Evolutionary conservation across 2,329 filamentous ascomycete genomes (phyloP).

Genomic region (Hypoxylon sp.): DNA sequence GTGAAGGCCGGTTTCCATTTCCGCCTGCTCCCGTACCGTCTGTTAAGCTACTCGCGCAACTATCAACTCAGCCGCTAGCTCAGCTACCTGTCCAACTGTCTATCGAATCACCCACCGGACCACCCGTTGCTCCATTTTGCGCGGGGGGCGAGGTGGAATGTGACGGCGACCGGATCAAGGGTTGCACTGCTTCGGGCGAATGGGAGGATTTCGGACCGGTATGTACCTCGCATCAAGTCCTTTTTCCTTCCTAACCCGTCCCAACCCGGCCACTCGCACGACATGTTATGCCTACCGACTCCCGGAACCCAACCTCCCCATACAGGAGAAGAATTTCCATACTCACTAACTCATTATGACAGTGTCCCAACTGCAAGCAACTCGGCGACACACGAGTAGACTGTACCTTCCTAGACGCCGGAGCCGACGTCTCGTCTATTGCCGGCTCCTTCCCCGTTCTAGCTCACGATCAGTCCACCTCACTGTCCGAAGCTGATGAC

Average conservation of each 20-base stretch:
- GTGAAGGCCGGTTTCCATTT: neutral
- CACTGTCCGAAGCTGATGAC: too few relatives aligned
- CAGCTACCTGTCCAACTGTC: neutral
- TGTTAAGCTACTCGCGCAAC: neutral
- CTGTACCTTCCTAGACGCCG: slow-evolving; percentile 17
- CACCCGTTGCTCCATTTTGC: neutral
- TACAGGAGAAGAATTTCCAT: neutral
- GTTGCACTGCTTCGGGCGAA: slow-evolving; percentile 9
- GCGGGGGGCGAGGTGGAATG: slow-evolving; percentile 27
- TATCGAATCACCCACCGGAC: neutral
- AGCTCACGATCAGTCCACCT: too few relatives aligned
- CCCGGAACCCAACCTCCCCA: too few relatives aligned
- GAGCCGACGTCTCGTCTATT: neutral
- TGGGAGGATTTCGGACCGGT: slow-evolving; percentile 36
- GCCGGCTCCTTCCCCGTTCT: neutral
- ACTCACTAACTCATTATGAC: neutral
- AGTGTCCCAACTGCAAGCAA: slow-evolving; percentile 35
- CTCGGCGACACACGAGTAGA: slow-evolving; percentile 31
- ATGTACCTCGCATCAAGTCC: neutral
- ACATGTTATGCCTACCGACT: neutral
- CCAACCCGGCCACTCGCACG: neutral
- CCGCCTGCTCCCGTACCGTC: neutral
- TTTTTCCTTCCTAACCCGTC: neutral
- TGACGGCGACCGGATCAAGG: slow-evolving; percentile 20
- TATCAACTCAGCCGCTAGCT: neutral